A percentile compares a stretch with the other conserved stretches of the same genome.
Evolutionary conservation across 2,329 filamentous ascomycete species (phyloP).

Genomic region (Escovopsis sp.): DNA sequence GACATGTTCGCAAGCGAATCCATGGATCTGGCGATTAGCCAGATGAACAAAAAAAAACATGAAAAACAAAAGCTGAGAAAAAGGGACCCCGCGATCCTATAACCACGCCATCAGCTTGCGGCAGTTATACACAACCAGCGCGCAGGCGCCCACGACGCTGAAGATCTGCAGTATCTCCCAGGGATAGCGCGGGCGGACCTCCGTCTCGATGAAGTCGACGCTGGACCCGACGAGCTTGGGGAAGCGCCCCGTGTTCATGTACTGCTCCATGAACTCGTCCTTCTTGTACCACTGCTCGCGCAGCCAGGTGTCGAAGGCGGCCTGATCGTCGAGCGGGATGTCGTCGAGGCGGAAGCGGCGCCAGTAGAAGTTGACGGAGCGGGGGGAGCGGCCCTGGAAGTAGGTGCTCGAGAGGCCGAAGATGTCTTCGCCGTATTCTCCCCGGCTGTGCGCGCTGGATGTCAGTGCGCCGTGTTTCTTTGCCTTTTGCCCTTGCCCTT

Average conservation of each 20-base stretch:
- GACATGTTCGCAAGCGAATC: too few relatives aligned
- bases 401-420: slow-evolving; percentile 81
- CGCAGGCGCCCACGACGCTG: slow-evolving; percentile 29
- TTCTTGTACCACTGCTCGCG: slow-evolving; percentile 83
- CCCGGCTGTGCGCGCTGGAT: slow-evolving; percentile 35
- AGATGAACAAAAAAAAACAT: too few relatives aligned
- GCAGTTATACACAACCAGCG: slow-evolving; percentile 25
- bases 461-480: too few relatives aligned
- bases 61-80: too few relatives aligned
- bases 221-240: slow-evolving; percentile 47
- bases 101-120: slow-evolving; percentile 13
- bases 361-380: slow-evolving; percentile 96
- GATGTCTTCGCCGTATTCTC: slow-evolving; percentile 75
- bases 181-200: slow-evolving; percentile 36
- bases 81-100: slow-evolving; percentile 4
- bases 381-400: slow-evolving; percentile 75
- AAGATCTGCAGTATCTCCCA: slow-evolving; percentile 43
- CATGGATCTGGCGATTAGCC: too few relatives aligned
- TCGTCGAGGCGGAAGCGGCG: slow-evolving; percentile 65
- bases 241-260: slow-evolving; percentile 61
- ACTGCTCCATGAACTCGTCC: slow-evolving; percentile 75
- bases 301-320: slow-evolving; percentile 73
- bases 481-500: too few relatives aligned
- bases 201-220: slow-evolving; percentile 38
- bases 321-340: slow-evolving; percentile 62